A percentile compares a stretch with the other conserved stretches of the same genome.
Conservation (phyloP, 208 protist species). For the Borovskyia barvae region DNA sequence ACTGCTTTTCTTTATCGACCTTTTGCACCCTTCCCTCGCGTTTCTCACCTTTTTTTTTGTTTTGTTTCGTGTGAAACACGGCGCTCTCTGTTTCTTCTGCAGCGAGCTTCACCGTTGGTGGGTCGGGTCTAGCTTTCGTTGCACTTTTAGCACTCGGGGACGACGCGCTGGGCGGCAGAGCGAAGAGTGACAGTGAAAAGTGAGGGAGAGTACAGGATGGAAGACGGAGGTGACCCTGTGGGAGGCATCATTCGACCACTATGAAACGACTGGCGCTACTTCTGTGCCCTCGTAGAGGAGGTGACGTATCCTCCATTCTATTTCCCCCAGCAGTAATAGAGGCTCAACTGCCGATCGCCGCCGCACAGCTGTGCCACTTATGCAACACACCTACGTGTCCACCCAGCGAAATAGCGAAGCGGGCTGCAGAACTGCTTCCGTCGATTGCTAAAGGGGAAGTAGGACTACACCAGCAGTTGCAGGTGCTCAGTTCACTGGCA, state of each 20-base stretch:
- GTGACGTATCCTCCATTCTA: neutral
- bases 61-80: neutral
- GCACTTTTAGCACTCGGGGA: too few species aligned
- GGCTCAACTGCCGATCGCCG: neutral
- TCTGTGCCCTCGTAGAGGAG: neutral
- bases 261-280: too few species aligned
- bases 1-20: neutral
- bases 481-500: conserved; percentile 22
- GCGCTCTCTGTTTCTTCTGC: too few species aligned
- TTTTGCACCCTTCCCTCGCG: neutral
- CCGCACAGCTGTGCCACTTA: conserved; percentile 1
- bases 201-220: too few species aligned
- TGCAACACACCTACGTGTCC: conserved; percentile 11
- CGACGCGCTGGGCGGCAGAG: too few species aligned
- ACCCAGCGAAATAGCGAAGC: conserved; percentile 12
- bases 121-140: too few species aligned
- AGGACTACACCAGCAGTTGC: conserved; percentile 16
- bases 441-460: conserved; percentile 7
- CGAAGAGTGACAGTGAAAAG: too few species aligned
- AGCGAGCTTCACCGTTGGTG: too few species aligned
- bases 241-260: too few species aligned
- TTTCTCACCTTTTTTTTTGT: neutral
- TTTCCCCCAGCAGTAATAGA: neutral
- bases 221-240: too few species aligned
- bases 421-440: conserved; percentile 11